Evolutionary conservation across 2,329 filamentous ascomycete species (phyloP), one percentile per base, ranked within the genome.

Genomic region (Diaporthe vaccinii): DNA sequence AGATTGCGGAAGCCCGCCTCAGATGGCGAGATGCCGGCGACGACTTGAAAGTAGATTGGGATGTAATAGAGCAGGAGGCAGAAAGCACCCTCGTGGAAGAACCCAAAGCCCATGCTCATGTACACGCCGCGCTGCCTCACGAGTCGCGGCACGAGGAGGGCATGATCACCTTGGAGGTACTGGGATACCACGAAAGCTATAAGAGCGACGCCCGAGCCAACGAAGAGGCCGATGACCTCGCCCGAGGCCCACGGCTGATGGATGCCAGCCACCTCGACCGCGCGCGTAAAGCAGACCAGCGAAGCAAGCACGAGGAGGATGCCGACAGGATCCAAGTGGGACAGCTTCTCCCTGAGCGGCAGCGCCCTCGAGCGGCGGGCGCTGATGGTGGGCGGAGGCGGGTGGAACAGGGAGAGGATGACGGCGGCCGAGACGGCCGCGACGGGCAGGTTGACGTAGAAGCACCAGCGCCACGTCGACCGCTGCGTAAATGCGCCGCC

Each of bases 381-480:
- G 3, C 36, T 39, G 44, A 17, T 46, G 44, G 15, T 10, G 0
- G 17, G 28, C 1, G 62, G 20, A 3, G 70, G 57, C 10, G 55
- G 51, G 10, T 36, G 55, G 31, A 82, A 67, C n/a, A 83, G 76
- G 79, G 86, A 84, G 73, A 85, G 81, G 71, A 82, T 44, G 25
- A 80, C 55, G 41, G 80, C 77, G 36, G 78, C 75, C 15, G 77
- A 28, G 41, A 67, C 78, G 0, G 79, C 78, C 12, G 81, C 81
- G 70, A 82, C 77, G 68, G 81, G 81, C 55, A 82, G 78, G 74
- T 81, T 82, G 76, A 85, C 80, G 65, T 83, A 84, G 76, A 85
- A 84, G 55, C 83, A 84, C 80, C 83, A 84, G 12, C 83, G 78
- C 83, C 83, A 85, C 4, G 81, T 82, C 20, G 83, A 81, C 6